Base-by-base conservation (phyloP, 768 basidiomycete genomes). In the Tremella yokohamensis region DNA sequence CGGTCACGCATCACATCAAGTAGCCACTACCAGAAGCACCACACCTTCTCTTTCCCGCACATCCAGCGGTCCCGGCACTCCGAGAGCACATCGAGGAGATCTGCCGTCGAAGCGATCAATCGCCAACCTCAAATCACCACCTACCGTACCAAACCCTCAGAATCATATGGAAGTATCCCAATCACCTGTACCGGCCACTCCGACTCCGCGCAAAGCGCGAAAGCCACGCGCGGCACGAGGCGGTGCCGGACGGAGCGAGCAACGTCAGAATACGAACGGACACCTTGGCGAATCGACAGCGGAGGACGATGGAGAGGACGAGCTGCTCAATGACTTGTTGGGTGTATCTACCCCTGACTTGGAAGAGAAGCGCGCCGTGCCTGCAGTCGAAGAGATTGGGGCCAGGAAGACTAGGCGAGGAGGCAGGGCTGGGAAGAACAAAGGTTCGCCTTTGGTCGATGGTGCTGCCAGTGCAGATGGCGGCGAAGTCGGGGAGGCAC, bases 121-220 rank as follows among this genome's bases (percentile, higher is more conserved):
- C 42, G 22, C 22, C 42, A 45, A 45, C 22, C n/a, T 45, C 42
- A 45, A 45, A 45, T 22, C 42, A 4, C 6, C 42, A 6, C n/a
- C 22, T 22, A 18, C 42, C 8, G 22, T 22, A 6, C 22, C 42
- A 16, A 45, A 22, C 22, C 42, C n/a, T 45, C 42, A 45, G 42
- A 18, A 45, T 45, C 15, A 22, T 16, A 34, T 22, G 42, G 22
- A n/a, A 18, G n/a, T 6, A 45, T 8, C n/a, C 15, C 42, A 45
- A 22, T 6, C n/a, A 15, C 4, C n/a, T n/a, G 42, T 8, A 4
- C n/a, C 22, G 42, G 22, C 22, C 15, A 45, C 22, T 6, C 42
- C 42, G 42, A 45, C 42, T 16, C 22, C 42, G n/a, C n/a, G n/a
- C 7, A 45, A 45, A 45, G 22, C 42, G 22, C n/a, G 42, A 45